phyloP scores from a whole-genome alignment of 83 land plant species.

The Isoetes engelmannii region DNA sequence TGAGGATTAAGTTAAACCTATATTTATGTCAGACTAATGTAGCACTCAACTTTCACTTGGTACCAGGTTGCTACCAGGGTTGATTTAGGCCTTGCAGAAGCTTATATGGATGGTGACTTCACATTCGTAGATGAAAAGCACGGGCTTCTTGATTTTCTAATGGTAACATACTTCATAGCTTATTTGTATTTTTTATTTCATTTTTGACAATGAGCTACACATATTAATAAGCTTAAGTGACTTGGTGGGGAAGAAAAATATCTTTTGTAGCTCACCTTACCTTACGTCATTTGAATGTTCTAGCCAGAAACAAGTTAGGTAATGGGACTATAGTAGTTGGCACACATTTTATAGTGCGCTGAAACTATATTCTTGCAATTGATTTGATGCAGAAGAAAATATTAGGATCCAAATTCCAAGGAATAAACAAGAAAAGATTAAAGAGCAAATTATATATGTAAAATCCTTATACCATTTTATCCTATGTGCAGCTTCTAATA shows the following conservation, averaged over 20 bases:
- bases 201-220: background rate
- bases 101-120: constrained; percentile 82
- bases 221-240: background rate
- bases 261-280: too few relatives aligned
- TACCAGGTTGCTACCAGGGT: constrained; percentile 65
- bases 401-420: too few relatives aligned
- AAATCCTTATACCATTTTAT: background rate
- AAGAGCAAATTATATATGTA: too few relatives aligned
- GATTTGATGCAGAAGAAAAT: too few relatives aligned
- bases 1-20: constrained; percentile 9
- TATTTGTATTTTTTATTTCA: too few relatives aligned
- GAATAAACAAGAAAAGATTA: too few relatives aligned
- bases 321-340: too few relatives aligned
- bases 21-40: background rate
- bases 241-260: background rate
- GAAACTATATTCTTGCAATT: too few relatives aligned
- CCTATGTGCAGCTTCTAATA: background rate
- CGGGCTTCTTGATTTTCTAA: constrained; percentile 46
- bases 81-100: constrained; percentile 94
- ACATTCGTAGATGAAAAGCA: constrained; percentile 39
- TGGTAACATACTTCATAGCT: constrained; percentile 36
- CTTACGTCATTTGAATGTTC: too few relatives aligned
- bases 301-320: too few relatives aligned
- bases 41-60: background rate
- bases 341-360: too few relatives aligned